These are phyloP conservation scores for Boechera retrofracta DNA, from an alignment of 345 rosid genomes.

Conservation along the genomic window DNA sequence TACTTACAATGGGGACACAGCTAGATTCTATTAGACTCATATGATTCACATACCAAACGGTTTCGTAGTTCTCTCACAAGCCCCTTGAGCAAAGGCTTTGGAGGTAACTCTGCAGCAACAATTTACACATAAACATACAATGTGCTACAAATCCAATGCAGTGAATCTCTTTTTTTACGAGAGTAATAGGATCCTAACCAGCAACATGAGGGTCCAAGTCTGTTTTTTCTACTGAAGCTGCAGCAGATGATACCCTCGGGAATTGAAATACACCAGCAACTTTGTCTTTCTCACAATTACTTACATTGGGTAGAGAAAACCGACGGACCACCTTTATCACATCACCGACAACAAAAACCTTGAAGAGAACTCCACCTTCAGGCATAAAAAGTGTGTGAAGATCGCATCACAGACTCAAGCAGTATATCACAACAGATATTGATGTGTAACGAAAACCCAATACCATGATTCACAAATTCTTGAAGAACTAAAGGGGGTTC, in stretches of 20 bases:
- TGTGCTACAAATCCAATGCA: constrained; percentile 9
- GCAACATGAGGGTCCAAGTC: constrained; percentile 77
- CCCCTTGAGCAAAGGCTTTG: constrained; percentile 73
- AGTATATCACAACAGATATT: background rate
- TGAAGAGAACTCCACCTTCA: constrained; percentile 86
- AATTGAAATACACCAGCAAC: constrained; percentile 64
- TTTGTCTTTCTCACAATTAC: constrained; percentile 58
- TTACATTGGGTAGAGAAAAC: constrained; percentile 77
- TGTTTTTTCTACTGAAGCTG: constrained; percentile 85
- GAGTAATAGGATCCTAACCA: constrained; percentile 52
- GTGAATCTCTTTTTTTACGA: background rate
- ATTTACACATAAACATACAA: constrained; percentile 24
- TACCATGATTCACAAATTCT: constrained; percentile 98
- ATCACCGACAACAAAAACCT: constrained; percentile 82
- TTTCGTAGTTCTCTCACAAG: constrained; percentile 74
- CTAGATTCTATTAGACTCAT: background rate
- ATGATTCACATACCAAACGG: constrained; percentile 58
- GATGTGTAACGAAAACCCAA: background rate
- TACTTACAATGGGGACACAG: constrained; percentile 4
- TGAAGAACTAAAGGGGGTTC: constrained; percentile 89
- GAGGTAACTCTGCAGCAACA: constrained; percentile 80
- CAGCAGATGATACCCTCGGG: constrained; percentile 89
- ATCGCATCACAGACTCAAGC: background rate
- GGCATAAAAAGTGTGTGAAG: constrained; percentile 12
- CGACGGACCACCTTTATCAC: constrained; percentile 82